These are phyloP conservation scores for Chiua virens DNA, from an alignment of 768 basidiomycete genomes.

Conservation along the genomic window DNA sequence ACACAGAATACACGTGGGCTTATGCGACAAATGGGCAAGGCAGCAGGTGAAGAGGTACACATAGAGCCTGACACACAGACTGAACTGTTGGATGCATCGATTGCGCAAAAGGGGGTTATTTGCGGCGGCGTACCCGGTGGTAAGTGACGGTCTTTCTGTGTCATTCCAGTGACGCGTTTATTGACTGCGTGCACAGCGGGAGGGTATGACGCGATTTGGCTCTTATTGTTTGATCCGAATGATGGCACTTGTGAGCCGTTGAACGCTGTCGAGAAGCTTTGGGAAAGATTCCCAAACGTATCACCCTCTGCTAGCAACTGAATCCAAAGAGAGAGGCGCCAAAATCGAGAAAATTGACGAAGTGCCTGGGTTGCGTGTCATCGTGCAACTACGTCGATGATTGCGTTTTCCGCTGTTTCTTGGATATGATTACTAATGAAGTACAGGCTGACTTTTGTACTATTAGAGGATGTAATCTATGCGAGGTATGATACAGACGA, in stretches of 20 bases:
- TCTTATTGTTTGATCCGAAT: slow-evolving; percentile 72
- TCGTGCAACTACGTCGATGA: slow-evolving; percentile 27
- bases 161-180: not conserved
- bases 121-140: slow-evolving; percentile 97
- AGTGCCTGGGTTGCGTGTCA: slow-evolving; percentile 53
- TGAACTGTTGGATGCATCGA: slow-evolving; percentile 72
- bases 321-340: slow-evolving; percentile 67
- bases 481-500: too few relatives aligned
- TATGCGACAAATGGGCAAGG: slow-evolving; percentile 83
- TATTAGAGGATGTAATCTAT: too few relatives aligned
- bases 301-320: slow-evolving; percentile 70
- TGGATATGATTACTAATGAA: too few relatives aligned
- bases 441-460: too few relatives aligned
- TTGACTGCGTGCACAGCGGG: slow-evolving; percentile 59
- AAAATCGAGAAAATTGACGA: slow-evolving; percentile 58
- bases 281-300: slow-evolving; percentile 62
- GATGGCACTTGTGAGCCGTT: slow-evolving; percentile 51
- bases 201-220: slow-evolving; percentile 96
- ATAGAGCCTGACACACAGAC: slow-evolving; percentile 94
- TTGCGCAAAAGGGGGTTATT: slow-evolving; percentile 78
- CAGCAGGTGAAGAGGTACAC: slow-evolving; percentile 61
- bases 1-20: slow-evolving; percentile 67
- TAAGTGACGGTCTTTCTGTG: slow-evolving; percentile 36
- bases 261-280: slow-evolving; percentile 63
- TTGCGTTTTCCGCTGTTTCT: too few relatives aligned